Evolutionary conservation across 805 yeast species (phyloP).

Genomic region (Hanseniaspora taiwanica): DNA sequence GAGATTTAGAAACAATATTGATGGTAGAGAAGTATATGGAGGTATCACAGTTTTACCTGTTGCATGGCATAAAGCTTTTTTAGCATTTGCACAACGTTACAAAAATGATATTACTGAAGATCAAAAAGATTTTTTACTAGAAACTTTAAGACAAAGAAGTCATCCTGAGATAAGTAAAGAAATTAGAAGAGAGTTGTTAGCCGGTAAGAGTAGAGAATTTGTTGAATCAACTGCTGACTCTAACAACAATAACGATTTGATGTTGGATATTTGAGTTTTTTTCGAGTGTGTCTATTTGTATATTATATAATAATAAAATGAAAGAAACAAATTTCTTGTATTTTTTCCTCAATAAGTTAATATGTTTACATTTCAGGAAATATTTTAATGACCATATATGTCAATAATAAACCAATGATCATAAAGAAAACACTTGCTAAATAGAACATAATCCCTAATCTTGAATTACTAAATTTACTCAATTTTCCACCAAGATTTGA

Average conservation of each 20-base stretch:
- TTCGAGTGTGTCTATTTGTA: too few relatives aligned
- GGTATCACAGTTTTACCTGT: slow-evolving; percentile 56
- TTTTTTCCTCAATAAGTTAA: background rate
- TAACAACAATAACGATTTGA: slow-evolving; percentile 20
- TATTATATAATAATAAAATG: too few relatives aligned
- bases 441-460: slow-evolving; percentile 20
- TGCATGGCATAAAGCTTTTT: slow-evolving; percentile 94
- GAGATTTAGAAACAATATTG: slow-evolving; percentile 60
- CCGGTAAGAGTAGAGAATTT: slow-evolving; percentile 60
- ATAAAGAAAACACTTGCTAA: slow-evolving; percentile 13
- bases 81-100: slow-evolving; percentile 89
- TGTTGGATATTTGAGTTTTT: slow-evolving; percentile 17
- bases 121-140: slow-evolving; percentile 87
- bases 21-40: slow-evolving; percentile 28
- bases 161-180: slow-evolving; percentile 89
- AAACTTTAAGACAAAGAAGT: slow-evolving; percentile 78
- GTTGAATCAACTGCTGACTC: slow-evolving; percentile 15
- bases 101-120: slow-evolving; percentile 98
- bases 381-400: slow-evolving; percentile 24
- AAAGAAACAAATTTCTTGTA: too few relatives aligned
- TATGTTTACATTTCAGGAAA: slow-evolving; percentile 26
- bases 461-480: slow-evolving; percentile 20
- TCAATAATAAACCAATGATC: slow-evolving; percentile 22
- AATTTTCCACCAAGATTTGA: slow-evolving; percentile 19
- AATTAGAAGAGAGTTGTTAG: slow-evolving; percentile 81